Percentiles rank a stretch among this genome's conserved stretches.
Conservation (phyloP, 2,329 filamentous ascomycete species). For the Monilinia polystroma region DNA sequence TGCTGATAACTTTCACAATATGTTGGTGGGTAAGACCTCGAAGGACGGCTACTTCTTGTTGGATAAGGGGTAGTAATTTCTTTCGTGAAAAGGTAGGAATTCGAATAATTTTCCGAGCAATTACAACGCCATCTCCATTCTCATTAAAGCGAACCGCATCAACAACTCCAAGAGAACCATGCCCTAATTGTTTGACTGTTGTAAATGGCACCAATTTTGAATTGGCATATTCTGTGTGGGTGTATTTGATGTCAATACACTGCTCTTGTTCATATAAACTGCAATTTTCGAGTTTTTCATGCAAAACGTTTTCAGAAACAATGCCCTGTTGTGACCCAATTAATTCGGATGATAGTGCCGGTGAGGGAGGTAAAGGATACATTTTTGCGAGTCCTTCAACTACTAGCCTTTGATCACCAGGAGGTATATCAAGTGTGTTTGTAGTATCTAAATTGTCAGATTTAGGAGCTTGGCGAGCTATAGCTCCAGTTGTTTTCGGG, state of each 20-base stretch:
- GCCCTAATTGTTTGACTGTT: constrained; percentile 26
- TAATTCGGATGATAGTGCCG: too few relatives aligned
- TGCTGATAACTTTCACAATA: constrained; percentile 27
- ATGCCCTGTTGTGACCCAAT: too few relatives aligned
- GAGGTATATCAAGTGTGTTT: neutral
- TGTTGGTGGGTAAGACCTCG: constrained; percentile 25
- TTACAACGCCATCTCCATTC: neutral
- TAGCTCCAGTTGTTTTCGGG: too few relatives aligned
- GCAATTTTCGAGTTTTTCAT: too few relatives aligned
- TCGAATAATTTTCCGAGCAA: constrained; percentile 28
- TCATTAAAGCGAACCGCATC: constrained; percentile 25
- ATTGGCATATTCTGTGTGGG: constrained; percentile 22
- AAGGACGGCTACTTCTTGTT: constrained; percentile 27
- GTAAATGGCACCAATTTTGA: constrained; percentile 23
- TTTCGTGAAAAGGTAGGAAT: constrained; percentile 26
- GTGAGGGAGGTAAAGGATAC: too few relatives aligned
- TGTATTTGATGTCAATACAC: constrained; percentile 14
- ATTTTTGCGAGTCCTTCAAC: neutral
- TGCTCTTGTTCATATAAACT: neutral
- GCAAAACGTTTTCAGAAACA: too few relatives aligned
- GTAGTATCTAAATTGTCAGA: neutral
- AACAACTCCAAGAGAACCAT: constrained; percentile 28
- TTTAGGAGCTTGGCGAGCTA: neutral
- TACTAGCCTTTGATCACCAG: neutral
- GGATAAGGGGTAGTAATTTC: constrained; percentile 26